Evolutionary conservation across 2,329 filamentous ascomycete genomes (phyloP).

Genomic region (Hysterium pulicare): DNA sequence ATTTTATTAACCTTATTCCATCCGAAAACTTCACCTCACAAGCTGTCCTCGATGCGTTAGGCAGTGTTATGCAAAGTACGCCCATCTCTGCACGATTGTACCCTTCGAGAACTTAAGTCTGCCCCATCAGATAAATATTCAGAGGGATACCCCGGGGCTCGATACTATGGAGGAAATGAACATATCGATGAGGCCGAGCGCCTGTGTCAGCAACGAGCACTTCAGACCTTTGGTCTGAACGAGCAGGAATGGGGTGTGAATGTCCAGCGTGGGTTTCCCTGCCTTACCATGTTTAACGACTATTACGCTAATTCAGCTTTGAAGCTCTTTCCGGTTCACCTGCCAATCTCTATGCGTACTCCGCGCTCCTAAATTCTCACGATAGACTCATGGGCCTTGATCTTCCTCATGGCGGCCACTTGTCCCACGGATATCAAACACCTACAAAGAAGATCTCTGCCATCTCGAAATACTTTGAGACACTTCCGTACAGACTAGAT

Average conservation of each 20-base stretch:
- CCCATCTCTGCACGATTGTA: conserved; percentile 51
- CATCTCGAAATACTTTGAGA: conserved; percentile 99
- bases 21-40: conserved; percentile 99
- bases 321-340: conserved; percentile 75
- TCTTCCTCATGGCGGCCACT: conserved; percentile 90
- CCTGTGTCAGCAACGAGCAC: conserved; percentile 89
- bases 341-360: conserved; percentile 81
- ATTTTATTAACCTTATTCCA: conserved; percentile 98
- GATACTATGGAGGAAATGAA: conserved; percentile 99
- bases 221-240: conserved; percentile 86
- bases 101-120: not conserved
- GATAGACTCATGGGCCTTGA: conserved; percentile 97
- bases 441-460: conserved; percentile 81
- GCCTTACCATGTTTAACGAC: not conserved
- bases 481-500: conserved; percentile 90
- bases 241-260: conserved; percentile 95
- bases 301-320: conserved; percentile 12
- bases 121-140: conserved; percentile 84
- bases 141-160: conserved; percentile 94
- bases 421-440: conserved; percentile 96
- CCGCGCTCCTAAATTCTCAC: conserved; percentile 85
- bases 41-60: conserved; percentile 95
- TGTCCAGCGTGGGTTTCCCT: conserved; percentile 66
- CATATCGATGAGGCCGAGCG: conserved; percentile 96
- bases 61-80: conserved; percentile 50